These are phyloP conservation scores for Euphorbia peplus DNA, from an alignment of 345 rosid species.

Conservation along the genomic window DNA sequence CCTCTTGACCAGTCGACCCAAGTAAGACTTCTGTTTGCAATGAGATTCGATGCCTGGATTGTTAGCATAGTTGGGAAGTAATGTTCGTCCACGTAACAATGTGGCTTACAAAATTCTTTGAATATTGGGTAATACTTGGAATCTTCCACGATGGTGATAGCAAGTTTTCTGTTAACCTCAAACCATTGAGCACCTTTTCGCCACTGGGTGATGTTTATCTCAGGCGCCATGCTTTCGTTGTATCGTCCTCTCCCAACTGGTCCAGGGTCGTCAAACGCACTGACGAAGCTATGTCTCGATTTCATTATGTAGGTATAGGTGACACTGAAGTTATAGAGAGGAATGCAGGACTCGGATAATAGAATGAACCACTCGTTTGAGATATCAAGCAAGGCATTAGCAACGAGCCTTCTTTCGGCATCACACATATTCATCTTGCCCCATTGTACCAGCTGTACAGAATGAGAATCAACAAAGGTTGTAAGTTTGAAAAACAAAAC, in stretches of 20 bases:
- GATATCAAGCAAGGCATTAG: conserved; percentile 86
- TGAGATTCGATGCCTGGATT: conserved; percentile 45
- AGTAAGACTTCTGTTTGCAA: conserved; percentile 84
- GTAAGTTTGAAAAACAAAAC: too few relatives aligned
- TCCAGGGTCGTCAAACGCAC: conserved; percentile 88
- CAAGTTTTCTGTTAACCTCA: conserved; percentile 68
- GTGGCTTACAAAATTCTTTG: conserved; percentile 68
- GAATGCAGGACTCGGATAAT: conserved; percentile 92
- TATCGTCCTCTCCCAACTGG: conserved; percentile 90
- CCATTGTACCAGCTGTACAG: too few relatives aligned
- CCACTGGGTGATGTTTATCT: conserved; percentile 69
- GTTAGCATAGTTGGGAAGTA: conserved; percentile 92
- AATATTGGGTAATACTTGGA: conserved; percentile 59
- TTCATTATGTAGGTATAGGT: conserved; percentile 58
- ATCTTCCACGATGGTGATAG: conserved; percentile 66
- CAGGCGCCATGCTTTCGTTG: conserved; percentile 67
- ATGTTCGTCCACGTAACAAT: conserved; percentile 92
- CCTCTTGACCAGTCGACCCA: conserved; percentile 99
- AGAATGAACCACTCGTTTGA: conserved; percentile 90
- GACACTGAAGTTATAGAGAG: conserved; percentile 69
- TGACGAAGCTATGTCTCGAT: conserved; percentile 71
- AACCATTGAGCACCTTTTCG: conserved; percentile 98
- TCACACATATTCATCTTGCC: conserved; percentile 97
- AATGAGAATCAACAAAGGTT: too few relatives aligned
- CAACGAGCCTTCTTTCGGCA: conserved; percentile 86